Evolutionary conservation across 768 basidiomycete species (phyloP), one percentile per base, ranked within the genome.

Genomic region (Agrocybe praecox): DNA sequence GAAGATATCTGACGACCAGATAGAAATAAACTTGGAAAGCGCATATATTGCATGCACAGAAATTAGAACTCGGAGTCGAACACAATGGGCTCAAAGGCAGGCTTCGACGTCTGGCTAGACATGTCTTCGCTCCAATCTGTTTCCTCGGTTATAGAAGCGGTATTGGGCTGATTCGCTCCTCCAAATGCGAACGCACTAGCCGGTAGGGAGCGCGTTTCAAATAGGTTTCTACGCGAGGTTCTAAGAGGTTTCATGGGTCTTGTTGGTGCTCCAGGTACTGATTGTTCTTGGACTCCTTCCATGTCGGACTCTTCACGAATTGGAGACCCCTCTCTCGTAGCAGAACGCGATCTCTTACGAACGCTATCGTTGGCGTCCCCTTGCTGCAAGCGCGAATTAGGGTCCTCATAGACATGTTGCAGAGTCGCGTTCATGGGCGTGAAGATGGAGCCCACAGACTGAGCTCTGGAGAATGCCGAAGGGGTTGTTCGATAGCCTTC

Each of bases 341-440:
- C 69, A 50, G 76, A 69, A 52, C 74, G 73, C 49, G 74, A 62
- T 56, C 79, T 69, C 63, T 81, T 81, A 49, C 63, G 67, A 0
- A 57, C 57, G 22, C 55, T 43, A 14, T 62, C 49, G 32, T 62
- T 46, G 19, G 51, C 24, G 24, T 40, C 45, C 26, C 43, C 14
- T 58, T 55, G 26, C 52, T 29, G 6, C 48, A 32, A 53, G 8
- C 36, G 40, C 58, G 43, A 29, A 46, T 62, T 26, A 42, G 50
- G 34, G 8, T 62, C 59, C 34, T 67, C 65, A 52, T 73, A 77
- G 18, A 86, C 75, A 36, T 81, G 78, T 44, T 74, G 80, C 53
- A 85, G 71, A 10, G 75, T 81, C 67, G 87, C 86, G 52, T 80
- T 83, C 53, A 84, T 77, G 22, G 87, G 79, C 45, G 70, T 78